Conservation (phyloP, 164 flowering plant species). For the Houttuynia cordata region DNA sequence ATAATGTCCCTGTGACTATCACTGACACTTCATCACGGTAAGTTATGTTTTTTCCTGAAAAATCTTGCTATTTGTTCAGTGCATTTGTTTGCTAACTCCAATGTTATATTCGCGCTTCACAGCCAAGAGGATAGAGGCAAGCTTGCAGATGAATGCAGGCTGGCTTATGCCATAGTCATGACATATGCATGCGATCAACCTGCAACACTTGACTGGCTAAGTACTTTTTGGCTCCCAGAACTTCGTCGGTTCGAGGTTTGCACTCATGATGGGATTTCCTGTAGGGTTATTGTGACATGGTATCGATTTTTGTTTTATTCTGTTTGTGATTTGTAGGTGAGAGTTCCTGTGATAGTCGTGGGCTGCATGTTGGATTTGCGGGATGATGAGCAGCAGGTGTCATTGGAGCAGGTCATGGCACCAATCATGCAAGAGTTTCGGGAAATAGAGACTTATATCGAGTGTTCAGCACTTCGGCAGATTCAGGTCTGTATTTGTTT, state of each 20-base stretch:
- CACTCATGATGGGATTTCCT: not conserved
- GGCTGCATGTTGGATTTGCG: slow-evolving; percentile 85
- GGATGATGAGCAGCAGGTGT: slow-evolving; percentile 67
- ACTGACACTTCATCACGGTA: slow-evolving; percentile 76
- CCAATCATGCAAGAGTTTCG: slow-evolving; percentile 97
- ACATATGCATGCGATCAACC: slow-evolving; percentile 92
- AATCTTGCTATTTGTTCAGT: too few species aligned
- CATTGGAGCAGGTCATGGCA: slow-evolving; percentile 76
- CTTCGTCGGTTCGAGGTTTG: slow-evolving; percentile 76
- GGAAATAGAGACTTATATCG: slow-evolving; percentile 97
- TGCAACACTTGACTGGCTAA: slow-evolving; percentile 56
- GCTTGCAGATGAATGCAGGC: slow-evolving; percentile 58
- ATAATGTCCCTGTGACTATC: slow-evolving; percentile 63
- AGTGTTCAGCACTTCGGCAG: slow-evolving; percentile 67
- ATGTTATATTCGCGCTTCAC: not conserved
- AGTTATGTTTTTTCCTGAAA: not conserved
- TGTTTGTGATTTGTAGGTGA: slow-evolving; percentile 25
- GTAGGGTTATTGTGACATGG: not conserved
- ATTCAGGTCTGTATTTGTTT: slow-evolving; percentile 53
- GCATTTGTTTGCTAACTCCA: too few species aligned
- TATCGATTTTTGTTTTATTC: not conserved
- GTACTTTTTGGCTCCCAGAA: slow-evolving; percentile 86
- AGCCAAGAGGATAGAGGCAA: slow-evolving; percentile 55
- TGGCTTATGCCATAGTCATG: slow-evolving; percentile 86
- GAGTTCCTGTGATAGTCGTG: slow-evolving; percentile 50